Percentiles rank a stretch among this genome's conserved stretches.
These are phyloP conservation scores for Gastrolobium villosum DNA, from an alignment of 306 rosid species.

Conservation along the genomic window DNA sequence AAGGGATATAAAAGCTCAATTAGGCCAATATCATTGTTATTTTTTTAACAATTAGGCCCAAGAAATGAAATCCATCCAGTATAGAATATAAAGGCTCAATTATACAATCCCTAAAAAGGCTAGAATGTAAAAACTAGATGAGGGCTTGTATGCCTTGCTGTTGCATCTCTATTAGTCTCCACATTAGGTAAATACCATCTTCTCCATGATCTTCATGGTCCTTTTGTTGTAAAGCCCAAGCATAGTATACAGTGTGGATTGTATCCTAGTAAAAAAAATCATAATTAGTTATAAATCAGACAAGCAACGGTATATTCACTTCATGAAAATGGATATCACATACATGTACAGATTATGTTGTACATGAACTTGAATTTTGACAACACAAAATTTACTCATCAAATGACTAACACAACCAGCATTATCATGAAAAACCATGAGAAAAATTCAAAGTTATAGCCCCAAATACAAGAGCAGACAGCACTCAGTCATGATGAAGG, in stretches of 20 bases:
- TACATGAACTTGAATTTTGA: constrained; percentile 3
- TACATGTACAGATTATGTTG: neutral
- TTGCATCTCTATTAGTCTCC: constrained; percentile 92
- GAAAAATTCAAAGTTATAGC: constrained; percentile 7
- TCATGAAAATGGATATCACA: constrained; percentile 14
- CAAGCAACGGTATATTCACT: constrained; percentile 32
- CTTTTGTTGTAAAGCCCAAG: constrained; percentile 92
- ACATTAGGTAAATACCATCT: constrained; percentile 72
- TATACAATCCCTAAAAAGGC: constrained; percentile 50
- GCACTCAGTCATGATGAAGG: neutral
- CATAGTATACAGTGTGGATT: constrained; percentile 79
- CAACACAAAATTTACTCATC: constrained; percentile 1
- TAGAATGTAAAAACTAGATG: constrained; percentile 55
- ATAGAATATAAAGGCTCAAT: constrained; percentile 32
- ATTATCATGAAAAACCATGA: neutral
- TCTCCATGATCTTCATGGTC: constrained; percentile 78
- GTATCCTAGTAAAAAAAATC: constrained; percentile 66
- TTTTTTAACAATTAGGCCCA: neutral
- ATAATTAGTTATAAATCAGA: neutral
- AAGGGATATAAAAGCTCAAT: neutral
- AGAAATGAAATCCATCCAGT: constrained; percentile 27
- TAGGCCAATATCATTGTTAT: no score
- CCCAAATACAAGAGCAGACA: neutral
- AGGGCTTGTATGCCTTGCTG: constrained; percentile 82
- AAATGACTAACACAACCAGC: neutral